Base-by-base conservation (phyloP, 2,329 filamentous ascomycete species). In the Hymenoscyphus salicellus region DNA sequence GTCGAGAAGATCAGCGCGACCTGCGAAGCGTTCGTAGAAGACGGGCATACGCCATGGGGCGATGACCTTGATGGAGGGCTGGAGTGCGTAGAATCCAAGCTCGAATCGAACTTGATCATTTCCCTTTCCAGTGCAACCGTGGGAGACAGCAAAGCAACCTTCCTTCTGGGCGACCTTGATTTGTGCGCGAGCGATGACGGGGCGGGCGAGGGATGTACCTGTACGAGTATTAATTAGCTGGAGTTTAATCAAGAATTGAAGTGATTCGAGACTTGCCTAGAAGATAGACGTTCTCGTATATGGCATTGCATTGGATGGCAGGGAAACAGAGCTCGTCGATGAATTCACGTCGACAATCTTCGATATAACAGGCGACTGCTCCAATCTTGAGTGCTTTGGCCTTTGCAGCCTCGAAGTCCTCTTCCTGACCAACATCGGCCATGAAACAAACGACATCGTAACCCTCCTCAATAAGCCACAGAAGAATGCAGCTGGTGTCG, bases 321-420 rank as follows among this genome's bases (percentile, higher is more conserved):
- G 85, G 88, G 84, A 89, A 93, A 69, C 73, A 74, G 55, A 95
- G 83, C 80, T 94, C 85, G 72, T 93, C 89, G 70, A 95, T 86
- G 74, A 95, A 93, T 78, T 92, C 89, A 71, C 83, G 82, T 73
- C 87, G 86, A 62, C 94, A 83, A 76, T 95, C 85, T 68, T 82
- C 79, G 69, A 87, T 82, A 64, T 73, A 72, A 55, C 70, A 73
- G 65, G 70, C 71, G 46, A 71, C 70, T 68, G 76, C 75, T 63
- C 76, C 75, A 60, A 78, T 75, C 76, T 79, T 76, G 75, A 78
- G 74, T 62, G 89, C 89, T 84, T 93, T 93, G 75, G 84, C 83
- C 79, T 89, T 85, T 65, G 90, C 91, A 65, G 83, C 88, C 56
- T 85, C 84, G 75, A 86, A 93, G 79, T 92, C 89, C 79, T 93